These are phyloP conservation scores for Trichoderma sp. DNA, from an alignment of 2,329 filamentous ascomycete species.

Conservation along the genomic window DNA sequence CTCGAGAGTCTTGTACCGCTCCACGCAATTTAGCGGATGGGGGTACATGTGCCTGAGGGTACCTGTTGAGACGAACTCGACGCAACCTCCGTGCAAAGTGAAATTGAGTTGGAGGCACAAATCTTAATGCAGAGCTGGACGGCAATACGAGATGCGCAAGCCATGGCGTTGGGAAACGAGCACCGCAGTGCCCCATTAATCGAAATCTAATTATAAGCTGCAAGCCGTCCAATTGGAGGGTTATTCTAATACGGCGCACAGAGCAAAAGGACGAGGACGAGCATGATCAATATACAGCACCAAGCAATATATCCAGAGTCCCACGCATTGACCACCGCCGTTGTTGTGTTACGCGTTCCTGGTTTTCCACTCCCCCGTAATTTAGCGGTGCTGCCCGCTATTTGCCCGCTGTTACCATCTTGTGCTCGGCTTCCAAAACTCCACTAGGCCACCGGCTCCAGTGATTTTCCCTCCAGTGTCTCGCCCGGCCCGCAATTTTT, in stretches of 20 bases:
- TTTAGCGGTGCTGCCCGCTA: not conserved
- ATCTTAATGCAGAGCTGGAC: not conserved
- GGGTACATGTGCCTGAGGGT: not conserved
- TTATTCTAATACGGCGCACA: not conserved
- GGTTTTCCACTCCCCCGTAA: not conserved
- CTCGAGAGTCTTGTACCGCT: not conserved
- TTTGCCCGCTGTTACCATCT: not conserved
- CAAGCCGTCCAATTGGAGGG: not conserved
- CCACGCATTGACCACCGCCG: not conserved
- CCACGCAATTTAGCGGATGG: not conserved
- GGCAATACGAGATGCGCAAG: not conserved
- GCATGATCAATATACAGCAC: too few species aligned
- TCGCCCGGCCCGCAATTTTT: not conserved
- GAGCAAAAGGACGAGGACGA: too few species aligned
- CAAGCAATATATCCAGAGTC: not conserved
- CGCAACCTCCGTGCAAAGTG: not conserved
- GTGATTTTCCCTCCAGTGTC: not conserved
- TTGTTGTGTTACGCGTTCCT: not conserved
- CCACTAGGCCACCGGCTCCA: not conserved
- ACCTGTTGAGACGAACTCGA: not conserved
- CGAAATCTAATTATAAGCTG: not conserved
- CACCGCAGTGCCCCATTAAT: not conserved
- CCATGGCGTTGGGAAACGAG: not conserved
- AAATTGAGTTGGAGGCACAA: conserved; percentile 1
- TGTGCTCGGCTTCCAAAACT: not conserved